phyloP scores from a whole-genome alignment of 2,329 filamentous ascomycete genomes.

The Paraconiothyrium brasiliense region DNA sequence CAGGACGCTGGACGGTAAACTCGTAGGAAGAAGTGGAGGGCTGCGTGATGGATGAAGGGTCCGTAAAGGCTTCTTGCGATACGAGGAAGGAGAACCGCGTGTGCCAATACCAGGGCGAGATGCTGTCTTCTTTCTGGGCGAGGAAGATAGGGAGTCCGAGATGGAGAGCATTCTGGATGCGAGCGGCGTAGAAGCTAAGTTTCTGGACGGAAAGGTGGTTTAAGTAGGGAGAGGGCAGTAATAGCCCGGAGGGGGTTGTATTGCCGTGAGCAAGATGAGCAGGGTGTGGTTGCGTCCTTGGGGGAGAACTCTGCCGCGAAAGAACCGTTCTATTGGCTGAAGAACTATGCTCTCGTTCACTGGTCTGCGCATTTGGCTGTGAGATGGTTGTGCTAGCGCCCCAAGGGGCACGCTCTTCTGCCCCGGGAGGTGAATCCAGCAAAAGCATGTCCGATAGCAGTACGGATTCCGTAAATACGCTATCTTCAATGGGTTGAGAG shows the following conservation, averaged over 20 bases:
- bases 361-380: too few relatives aligned
- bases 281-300: too few relatives aligned
- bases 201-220: not conserved
- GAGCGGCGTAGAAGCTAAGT: constrained; percentile 1
- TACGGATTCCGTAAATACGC: not conserved
- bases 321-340: not conserved
- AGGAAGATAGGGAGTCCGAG: not conserved
- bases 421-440: not conserved
- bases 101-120: constrained; percentile 8
- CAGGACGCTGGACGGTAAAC: constrained; percentile 1
- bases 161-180: constrained; percentile 3
- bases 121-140: constrained; percentile 4
- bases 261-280: too few relatives aligned
- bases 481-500: not conserved
- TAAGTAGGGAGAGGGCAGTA: not conserved
- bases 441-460: constrained; percentile 1
- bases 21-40: not conserved
- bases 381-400: too few relatives aligned
- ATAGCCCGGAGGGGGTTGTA: too few relatives aligned
- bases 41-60: not conserved
- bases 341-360: too few relatives aligned
- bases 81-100: not conserved
- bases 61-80: not conserved
- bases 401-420: too few relatives aligned
- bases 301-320: not conserved